Evolutionary conservation across 148 eudicot genomes (phyloP).

Genomic region (Gaultheria prostrata): DNA sequence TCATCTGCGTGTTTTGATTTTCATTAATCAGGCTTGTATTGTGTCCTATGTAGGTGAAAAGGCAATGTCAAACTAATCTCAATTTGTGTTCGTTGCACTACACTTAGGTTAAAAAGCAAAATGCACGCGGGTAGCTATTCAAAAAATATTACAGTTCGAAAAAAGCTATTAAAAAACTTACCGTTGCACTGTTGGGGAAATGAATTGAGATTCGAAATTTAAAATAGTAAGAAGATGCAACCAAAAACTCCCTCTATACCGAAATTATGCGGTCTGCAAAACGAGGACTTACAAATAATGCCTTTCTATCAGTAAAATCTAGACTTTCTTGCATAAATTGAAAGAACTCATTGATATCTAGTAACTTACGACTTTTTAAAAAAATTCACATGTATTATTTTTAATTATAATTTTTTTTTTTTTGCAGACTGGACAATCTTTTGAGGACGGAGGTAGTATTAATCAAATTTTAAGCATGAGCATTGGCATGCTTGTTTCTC

Average conservation of each 20-base stretch:
- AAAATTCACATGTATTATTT: background rate
- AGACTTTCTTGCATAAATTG: background rate
- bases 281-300: background rate
- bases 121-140: background rate
- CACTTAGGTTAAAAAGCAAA: background rate
- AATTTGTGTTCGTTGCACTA: background rate
- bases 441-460: background rate
- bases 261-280: background rate
- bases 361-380: background rate
- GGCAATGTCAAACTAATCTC: background rate
- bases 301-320: no score
- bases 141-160: no score
- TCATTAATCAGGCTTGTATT: background rate
- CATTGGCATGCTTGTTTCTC: background rate
- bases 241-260: background rate
- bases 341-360: background rate
- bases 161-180: no score
- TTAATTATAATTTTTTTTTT: background rate
- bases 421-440: background rate
- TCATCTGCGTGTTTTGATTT: background rate
- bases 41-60: background rate
- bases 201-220: background rate
- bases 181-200: background rate
- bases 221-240: background rate
- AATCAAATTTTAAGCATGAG: background rate